Conservation (phyloP, 495 filamentous ascomycete species). For the Echria macrotheca region DNA sequence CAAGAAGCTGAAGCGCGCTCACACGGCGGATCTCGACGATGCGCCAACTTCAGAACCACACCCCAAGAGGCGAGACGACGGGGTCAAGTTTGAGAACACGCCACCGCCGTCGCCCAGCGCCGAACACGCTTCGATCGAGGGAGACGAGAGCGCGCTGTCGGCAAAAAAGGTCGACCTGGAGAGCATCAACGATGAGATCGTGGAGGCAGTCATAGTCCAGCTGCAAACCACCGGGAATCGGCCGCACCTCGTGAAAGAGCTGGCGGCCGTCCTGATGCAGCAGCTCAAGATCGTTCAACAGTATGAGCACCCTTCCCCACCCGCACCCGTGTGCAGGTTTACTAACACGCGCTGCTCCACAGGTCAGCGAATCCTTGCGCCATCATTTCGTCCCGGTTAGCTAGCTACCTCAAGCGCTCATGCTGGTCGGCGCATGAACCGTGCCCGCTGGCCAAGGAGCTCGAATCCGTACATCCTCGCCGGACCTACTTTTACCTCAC, state of each 20-base stretch:
- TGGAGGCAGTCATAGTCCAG: constrained; percentile 85
- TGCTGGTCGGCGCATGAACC: constrained; percentile 72
- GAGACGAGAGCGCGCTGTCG: constrained; percentile 24
- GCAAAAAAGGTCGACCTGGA: constrained; percentile 68
- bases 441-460: constrained; percentile 87
- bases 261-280: constrained; percentile 71
- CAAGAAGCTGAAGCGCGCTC: constrained; percentile 85
- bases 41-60: constrained; percentile 45
- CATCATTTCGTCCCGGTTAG: constrained; percentile 87
- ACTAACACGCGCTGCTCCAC: constrained; percentile 31
- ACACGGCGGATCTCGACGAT: constrained; percentile 49
- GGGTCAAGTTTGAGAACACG: constrained; percentile 59
- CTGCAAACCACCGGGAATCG: constrained; percentile 88
- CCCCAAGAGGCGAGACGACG: constrained; percentile 41
- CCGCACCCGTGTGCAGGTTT: neutral
- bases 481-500: constrained; percentile 96
- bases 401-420: constrained; percentile 79
- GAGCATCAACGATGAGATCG: constrained; percentile 91
- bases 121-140: constrained; percentile 33
- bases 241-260: constrained; percentile 90
- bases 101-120: constrained; percentile 74
- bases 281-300: constrained; percentile 82
- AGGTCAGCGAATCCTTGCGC: constrained; percentile 95
- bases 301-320: constrained; percentile 49
- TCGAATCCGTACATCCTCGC: constrained; percentile 85